Evolutionary conservation across 163 green algal species (phyloP), one percentile per base, ranked within the genome.

Genomic region (Scenedesmus sp.): DNA sequence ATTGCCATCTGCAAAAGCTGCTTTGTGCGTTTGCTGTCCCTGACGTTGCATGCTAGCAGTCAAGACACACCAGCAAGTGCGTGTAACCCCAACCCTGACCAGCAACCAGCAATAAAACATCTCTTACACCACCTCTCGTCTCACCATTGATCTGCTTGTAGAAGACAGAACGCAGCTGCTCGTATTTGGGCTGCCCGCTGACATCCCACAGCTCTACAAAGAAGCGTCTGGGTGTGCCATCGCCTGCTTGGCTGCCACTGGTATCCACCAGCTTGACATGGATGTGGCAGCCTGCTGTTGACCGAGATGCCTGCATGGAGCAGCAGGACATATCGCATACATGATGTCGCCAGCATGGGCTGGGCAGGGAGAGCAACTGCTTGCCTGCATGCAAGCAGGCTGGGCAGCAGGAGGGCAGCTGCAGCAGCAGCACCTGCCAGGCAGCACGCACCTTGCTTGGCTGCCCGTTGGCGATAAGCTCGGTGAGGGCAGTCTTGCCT

Each of bases 151-250:
- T n/a, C 26, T 94, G 76, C 10, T 90, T 90, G 84, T 94, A 95
- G 70, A 93, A 94, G 9, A 93, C 62, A 1, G 26, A 52, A 0
- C 93, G 87, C 88, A 95, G 91, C 15, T 89, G 54, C 77, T 90
- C 67, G 88, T 95, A 95, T 5, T 92, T 83, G 13, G 76, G 13
- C 60, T 93, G 86, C 46, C 83, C 91, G 79, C 87, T 90, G 7
- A 95, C 93, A 73, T 95, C 93, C 91, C 91, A 94, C 15, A 95
- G 82, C 90, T 95, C 93, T 46, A 95, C 82, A 74, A 95, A 95
- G 66, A 90, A 95, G 2, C 85, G 84, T 23, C 59, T 57, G 57
- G 90, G 79, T 70, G 70, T 70, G 59, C 55, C 73, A 34, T 57
- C 59, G 70, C 46, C 81, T 3, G 59, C 84, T 74, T 54, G 54